Percentiles rank a stretch among this genome's conserved stretches.
Conservation (phyloP, 768 basidiomycete species). For the Gloeopeniophorella convolvens region DNA sequence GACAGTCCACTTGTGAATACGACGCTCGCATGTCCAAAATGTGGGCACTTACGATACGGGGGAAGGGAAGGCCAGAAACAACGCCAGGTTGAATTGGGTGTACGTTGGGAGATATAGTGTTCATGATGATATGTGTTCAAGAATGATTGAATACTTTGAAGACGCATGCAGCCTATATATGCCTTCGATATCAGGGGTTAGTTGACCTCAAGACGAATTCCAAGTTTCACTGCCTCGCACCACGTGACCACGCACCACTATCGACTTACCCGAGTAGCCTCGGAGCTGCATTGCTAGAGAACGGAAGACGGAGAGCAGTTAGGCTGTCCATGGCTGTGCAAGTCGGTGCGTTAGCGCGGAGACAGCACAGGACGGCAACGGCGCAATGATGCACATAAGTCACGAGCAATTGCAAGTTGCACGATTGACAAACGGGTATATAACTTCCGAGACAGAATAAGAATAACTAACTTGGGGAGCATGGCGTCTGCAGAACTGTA, state of each 20-base stretch:
- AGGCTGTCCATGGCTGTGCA: background rate
- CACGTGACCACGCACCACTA: no score
- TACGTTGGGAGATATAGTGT: background rate
- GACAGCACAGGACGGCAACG: conserved; percentile 1
- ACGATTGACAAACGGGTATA: background rate
- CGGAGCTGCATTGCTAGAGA: no score
- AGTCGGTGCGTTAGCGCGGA: background rate
- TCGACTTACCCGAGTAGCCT: no score
- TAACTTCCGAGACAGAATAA: background rate
- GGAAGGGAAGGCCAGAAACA: background rate
- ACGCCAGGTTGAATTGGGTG: background rate
- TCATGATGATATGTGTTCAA: background rate
- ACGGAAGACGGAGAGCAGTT: no score
- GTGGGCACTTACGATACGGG: background rate
- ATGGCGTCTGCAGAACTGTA: background rate
- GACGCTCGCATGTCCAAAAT: background rate
- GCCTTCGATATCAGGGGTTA: conserved; percentile 11
- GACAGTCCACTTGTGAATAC: background rate
- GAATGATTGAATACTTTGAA: background rate
- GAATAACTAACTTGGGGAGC: background rate
- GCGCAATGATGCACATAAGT: no score
- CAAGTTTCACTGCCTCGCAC: background rate
- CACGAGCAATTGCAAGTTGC: background rate
- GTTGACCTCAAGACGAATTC: conserved; percentile 7
- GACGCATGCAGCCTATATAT: conserved; percentile 6